phyloP scores from a whole-genome alignment of 495 filamentous ascomycete species.

The Letharia columbiana region DNA sequence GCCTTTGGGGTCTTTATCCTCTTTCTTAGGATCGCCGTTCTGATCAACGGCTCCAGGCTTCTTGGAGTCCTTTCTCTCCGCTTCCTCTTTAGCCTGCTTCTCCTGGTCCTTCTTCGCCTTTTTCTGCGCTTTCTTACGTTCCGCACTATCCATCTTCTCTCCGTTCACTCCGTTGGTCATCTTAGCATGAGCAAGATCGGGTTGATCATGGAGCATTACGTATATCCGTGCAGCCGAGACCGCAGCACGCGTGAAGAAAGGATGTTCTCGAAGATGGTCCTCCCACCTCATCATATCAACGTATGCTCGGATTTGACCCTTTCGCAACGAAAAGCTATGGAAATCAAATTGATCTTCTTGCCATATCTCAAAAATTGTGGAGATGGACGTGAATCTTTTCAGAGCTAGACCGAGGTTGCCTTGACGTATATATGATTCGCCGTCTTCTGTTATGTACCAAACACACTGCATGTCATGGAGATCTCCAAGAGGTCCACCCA shows the following conservation, averaged over 20 bases:
- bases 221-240: slow-evolving; percentile 75
- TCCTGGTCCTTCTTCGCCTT: slow-evolving; percentile 91
- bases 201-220: slow-evolving; percentile 68
- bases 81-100: slow-evolving; percentile 71
- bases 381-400: slow-evolving; percentile 79
- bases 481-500: slow-evolving; percentile 80
- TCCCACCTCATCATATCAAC: slow-evolving; percentile 96
- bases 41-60: slow-evolving; percentile 39
- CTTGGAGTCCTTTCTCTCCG: slow-evolving; percentile 63
- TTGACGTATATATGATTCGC: slow-evolving; percentile 78
- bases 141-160: slow-evolving; percentile 51
- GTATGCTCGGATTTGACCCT: slow-evolving; percentile 92
- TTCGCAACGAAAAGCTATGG: slow-evolving; percentile 90
- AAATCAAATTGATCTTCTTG: slow-evolving; percentile 99
- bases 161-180: slow-evolving; percentile 50
- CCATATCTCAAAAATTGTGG: slow-evolving; percentile 94
- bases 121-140: slow-evolving; percentile 87
- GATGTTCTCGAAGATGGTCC: slow-evolving; percentile 79
- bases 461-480: slow-evolving; percentile 98
- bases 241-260: slow-evolving; percentile 84
- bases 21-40: slow-evolving; percentile 58
- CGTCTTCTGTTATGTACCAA: slow-evolving; percentile 95
- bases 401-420: slow-evolving; percentile 75
- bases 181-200: slow-evolving; percentile 49
- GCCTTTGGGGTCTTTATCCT: slow-evolving; percentile 81